Evolutionary conservation across 306 rosid species (phyloP), one percentile per base, ranked within the genome.

Genomic region (Fagus crenata): DNA sequence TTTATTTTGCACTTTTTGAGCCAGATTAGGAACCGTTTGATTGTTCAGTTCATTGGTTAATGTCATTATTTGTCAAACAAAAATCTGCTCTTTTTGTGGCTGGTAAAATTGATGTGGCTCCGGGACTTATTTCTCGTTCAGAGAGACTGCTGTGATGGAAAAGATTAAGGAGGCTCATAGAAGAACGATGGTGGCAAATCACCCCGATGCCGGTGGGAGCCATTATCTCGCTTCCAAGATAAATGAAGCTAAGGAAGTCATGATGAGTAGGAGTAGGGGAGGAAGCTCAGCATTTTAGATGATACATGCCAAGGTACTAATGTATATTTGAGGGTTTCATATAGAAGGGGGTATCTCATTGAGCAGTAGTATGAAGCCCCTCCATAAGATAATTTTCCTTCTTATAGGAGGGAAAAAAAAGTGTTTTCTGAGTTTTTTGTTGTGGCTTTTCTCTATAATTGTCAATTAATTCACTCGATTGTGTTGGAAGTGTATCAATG

Each of bases 181-280:
- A 77, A 81, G 78, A 77, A 78, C 76, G 67, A 81, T 81, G 85
- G 67, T 76, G 81, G 85, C 85, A 55, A 81, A 81, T 77, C 85
- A 81, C 74, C 85, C 85, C 0, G 85, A 81, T 71, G 81, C 85
- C 18, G 85, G 85, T 22, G 85, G 85, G 43, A 81, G 85, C 77
- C 81, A 81, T 72, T 81, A 76, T 71, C 85, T 81, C 64, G 85
- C 85, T 72, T 76, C 85, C 51, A 81, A 81, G 71, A 53, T 81
- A 61, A 81, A 81, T 33, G 85, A 81, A 81, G 81, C 85, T 53
- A 81, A 81, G 81, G 81, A 81, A 14, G 9, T 81, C 28, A 63
- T 81, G 71, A 55, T 8, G 43, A 71, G 78, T 22, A 71, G 41
- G 43, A 42, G 41, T 7, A 83, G 59, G 22, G 60, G 49, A 33